Conservation (phyloP, 192 early-diverging fungal genomes). For the Geranomyces variabilis region DNA sequence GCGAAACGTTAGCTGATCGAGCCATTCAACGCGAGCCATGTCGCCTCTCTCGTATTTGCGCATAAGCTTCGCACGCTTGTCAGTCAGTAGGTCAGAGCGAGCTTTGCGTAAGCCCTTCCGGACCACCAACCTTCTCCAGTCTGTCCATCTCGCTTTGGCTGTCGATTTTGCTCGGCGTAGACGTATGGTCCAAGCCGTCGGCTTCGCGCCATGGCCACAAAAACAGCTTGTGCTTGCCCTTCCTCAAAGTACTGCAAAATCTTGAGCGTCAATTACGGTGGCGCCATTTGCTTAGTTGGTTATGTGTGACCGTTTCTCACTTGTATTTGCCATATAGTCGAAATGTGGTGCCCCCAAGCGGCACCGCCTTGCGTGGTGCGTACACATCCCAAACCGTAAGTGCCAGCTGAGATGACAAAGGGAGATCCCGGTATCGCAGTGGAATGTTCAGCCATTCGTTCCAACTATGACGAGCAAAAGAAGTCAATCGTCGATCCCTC, state of each 20-base stretch:
- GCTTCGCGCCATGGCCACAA: slow-evolving; percentile 72
- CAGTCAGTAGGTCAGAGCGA: neutral
- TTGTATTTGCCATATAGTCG: slow-evolving; percentile 79
- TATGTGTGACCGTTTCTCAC: no score
- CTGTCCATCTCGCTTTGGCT: slow-evolving; percentile 76
- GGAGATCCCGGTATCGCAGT: slow-evolving; percentile 83
- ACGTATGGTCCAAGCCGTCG: slow-evolving; percentile 59
- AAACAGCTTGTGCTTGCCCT: slow-evolving; percentile 79
- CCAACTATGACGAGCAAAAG: slow-evolving; percentile 60
- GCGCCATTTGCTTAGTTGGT: no score
- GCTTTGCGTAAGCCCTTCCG: neutral
- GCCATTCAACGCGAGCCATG: slow-evolving; percentile 84
- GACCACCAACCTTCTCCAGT: slow-evolving; percentile 71
- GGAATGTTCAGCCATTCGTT: slow-evolving; percentile 94
- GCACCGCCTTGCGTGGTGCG: slow-evolving; percentile 71
- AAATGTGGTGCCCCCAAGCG: slow-evolving; percentile 79
- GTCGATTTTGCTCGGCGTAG: slow-evolving; percentile 59
- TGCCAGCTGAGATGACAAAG: slow-evolving; percentile 67
- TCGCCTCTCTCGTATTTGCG: slow-evolving; percentile 88
- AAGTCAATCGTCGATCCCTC: neutral
- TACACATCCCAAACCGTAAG: slow-evolving; percentile 82
- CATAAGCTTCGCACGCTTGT: slow-evolving; percentile 45
- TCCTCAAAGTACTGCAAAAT: slow-evolving; percentile 70
- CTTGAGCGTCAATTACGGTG: slow-evolving; percentile 14
- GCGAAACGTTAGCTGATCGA: slow-evolving; percentile 87